phyloP scores from a whole-genome alignment of 345 rosid species.

The Moricandia arvensis region DNA sequence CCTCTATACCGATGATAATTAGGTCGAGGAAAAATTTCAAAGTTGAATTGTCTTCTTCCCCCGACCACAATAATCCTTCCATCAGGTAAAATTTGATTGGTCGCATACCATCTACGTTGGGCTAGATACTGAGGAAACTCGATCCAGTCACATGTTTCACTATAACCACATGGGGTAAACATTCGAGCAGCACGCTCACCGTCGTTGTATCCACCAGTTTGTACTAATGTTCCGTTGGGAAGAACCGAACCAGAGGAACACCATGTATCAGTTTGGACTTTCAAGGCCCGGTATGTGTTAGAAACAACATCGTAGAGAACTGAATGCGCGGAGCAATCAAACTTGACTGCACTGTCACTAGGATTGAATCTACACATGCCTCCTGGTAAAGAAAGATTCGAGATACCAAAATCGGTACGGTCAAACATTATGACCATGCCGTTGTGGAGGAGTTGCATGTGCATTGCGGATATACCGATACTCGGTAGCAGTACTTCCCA shows the following conservation, averaged over 20 bases:
- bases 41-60: constrained; percentile 68
- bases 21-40: constrained; percentile 57
- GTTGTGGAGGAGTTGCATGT: constrained; percentile 73
- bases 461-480: constrained; percentile 89
- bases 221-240: constrained; percentile 59
- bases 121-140: constrained; percentile 53
- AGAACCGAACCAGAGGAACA: constrained; percentile 84
- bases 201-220: constrained; percentile 66
- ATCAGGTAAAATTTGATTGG: constrained; percentile 70
- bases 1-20: not conserved
- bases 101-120: constrained; percentile 75
- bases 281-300: constrained; percentile 62
- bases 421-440: constrained; percentile 71
- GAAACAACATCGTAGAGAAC: constrained; percentile 59
- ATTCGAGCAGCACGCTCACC: constrained; percentile 61
- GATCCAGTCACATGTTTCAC: constrained; percentile 58
- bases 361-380: constrained; percentile 52
- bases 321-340: constrained; percentile 81
- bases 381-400: constrained; percentile 60
- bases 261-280: constrained; percentile 67
- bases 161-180: constrained; percentile 50
- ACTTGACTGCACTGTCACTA: constrained; percentile 22
- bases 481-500: constrained; percentile 41
- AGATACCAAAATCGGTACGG: constrained; percentile 72
- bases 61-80: constrained; percentile 71